Evolutionary conservation across 495 filamentous ascomycete genomes (phyloP).

Genomic region (Talaromyces ruber): DNA sequence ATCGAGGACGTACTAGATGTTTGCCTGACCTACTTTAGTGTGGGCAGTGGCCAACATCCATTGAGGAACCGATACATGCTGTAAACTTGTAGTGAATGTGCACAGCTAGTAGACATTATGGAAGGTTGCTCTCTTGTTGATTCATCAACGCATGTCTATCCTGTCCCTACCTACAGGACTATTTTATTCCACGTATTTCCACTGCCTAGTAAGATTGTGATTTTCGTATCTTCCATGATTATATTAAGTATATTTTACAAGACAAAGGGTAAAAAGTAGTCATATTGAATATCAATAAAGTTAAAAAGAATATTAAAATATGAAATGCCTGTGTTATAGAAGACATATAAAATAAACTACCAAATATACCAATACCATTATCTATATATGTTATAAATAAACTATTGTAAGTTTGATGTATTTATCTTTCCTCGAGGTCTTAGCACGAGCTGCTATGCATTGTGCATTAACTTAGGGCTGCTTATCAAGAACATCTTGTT

Average conservation of each 20-base stretch:
- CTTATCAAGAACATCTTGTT: neutral
- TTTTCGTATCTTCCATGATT: too few relatives aligned
- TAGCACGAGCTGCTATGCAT: neutral
- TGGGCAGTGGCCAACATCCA: slow-evolving; percentile 37
- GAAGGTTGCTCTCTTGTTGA: neutral
- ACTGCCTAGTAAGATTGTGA: too few relatives aligned
- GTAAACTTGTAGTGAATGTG: slow-evolving; percentile 1
- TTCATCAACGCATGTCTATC: neutral
- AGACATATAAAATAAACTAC: too few relatives aligned
- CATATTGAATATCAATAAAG: too few relatives aligned
- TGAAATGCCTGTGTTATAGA: too few relatives aligned
- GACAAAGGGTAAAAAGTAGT: too few relatives aligned
- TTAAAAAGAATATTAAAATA: too few relatives aligned
- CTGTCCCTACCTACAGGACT: neutral
- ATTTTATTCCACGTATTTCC: too few relatives aligned
- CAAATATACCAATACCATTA: too few relatives aligned
- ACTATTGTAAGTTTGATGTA: neutral
- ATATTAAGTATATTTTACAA: too few relatives aligned
- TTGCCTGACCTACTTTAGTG: slow-evolving; percentile 24
- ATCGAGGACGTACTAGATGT: slow-evolving; percentile 44
- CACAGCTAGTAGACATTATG: neutral
- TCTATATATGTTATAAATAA: too few relatives aligned
- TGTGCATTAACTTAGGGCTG: neutral
- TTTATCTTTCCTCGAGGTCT: neutral
- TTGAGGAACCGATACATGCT: slow-evolving; percentile 40